Evolutionary conservation across 2,329 filamentous ascomycete species (phyloP).

Genomic region (Metarhizium sp.): DNA sequence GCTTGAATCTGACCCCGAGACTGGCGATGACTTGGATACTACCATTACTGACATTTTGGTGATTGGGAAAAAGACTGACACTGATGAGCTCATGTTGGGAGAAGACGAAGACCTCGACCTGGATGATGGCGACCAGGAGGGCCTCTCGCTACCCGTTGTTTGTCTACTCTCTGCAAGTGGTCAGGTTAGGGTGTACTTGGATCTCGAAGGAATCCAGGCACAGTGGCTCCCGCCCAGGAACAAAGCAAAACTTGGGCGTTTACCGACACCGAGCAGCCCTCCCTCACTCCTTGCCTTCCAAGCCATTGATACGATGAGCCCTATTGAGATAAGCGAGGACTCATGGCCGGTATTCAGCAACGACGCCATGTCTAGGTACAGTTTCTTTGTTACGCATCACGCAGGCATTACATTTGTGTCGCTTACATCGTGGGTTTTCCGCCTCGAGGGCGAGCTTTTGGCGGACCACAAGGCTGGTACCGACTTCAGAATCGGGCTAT

Average conservation of each 20-base stretch:
- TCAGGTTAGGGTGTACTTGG: slow-evolving; percentile 51
- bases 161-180: slow-evolving; percentile 53
- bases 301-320: slow-evolving; percentile 49
- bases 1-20: slow-evolving; percentile 43
- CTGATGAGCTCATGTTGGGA: slow-evolving; percentile 51
- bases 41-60: slow-evolving; percentile 53
- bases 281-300: slow-evolving; percentile 52
- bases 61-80: slow-evolving; percentile 53
- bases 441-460: slow-evolving; percentile 51
- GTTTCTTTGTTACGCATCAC: slow-evolving; percentile 53
- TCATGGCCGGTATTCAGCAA: slow-evolving; percentile 55
- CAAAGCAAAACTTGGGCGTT: slow-evolving; percentile 35
- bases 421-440: slow-evolving; percentile 53
- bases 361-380: slow-evolving; percentile 53
- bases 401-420: slow-evolving; percentile 52
- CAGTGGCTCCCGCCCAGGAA: slow-evolving; percentile 53
- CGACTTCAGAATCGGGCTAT: slow-evolving; percentile 51
- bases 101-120: slow-evolving; percentile 53
- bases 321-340: slow-evolving; percentile 43
- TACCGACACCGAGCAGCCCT: slow-evolving; percentile 26
- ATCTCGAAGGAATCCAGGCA: slow-evolving; percentile 53
- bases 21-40: slow-evolving; percentile 47
- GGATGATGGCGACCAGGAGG: slow-evolving; percentile 47
- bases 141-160: slow-evolving; percentile 49
- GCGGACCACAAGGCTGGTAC: slow-evolving; percentile 47